Percentiles rank a stretch among this genome's conserved stretches.
phyloP scores from a whole-genome alignment of 2,329 filamentous ascomycete genomes.

The Dothideomycetes sp. region DNA sequence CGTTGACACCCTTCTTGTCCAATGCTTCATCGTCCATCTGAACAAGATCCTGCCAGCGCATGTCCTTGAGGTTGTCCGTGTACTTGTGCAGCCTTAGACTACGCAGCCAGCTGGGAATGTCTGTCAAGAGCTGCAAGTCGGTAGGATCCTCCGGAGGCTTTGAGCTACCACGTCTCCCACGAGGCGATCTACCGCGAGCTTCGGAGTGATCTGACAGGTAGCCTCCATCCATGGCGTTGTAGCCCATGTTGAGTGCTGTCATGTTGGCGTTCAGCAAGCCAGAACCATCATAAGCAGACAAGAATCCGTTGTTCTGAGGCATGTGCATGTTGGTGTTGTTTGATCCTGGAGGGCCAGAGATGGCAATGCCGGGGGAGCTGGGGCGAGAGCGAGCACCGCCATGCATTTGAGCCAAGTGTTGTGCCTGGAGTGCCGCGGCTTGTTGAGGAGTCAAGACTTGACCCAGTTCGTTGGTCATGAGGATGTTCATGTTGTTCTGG shows the following conservation, averaged over 20 bases:
- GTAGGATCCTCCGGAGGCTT: conserved; percentile 98
- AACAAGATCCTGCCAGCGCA: conserved; percentile 90
- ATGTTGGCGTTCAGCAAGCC: conserved; percentile 61
- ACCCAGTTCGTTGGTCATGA: conserved; percentile 86
- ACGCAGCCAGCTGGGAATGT: conserved; percentile 92
- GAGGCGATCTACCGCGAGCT: conserved; percentile 77
- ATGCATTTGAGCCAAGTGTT: conserved; percentile 76
- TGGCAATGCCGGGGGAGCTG: conserved; percentile 75
- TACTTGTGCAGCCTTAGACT: conserved; percentile 96
- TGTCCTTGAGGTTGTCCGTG: conserved; percentile 93
- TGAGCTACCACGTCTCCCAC: conserved; percentile 84
- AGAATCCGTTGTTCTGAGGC: conserved; percentile 88
- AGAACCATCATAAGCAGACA: conserved; percentile 73
- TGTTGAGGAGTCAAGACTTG: conserved; percentile 63
- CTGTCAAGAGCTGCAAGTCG: conserved; percentile 78
- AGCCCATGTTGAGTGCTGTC: conserved; percentile 55
- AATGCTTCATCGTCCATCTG: conserved; percentile 88
- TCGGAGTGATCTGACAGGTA: conserved; percentile 94
- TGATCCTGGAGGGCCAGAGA: conserved; percentile 57
- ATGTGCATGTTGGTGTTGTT: conserved; percentile 54
- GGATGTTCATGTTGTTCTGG: conserved; percentile 53
- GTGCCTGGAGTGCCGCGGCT: conserved; percentile 48
- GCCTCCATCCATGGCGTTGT: conserved; percentile 49
- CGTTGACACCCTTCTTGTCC: conserved; percentile 88
- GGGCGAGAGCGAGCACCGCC: conserved; percentile 64